phyloP scores from a whole-genome alignment of 176 grass and related monocot species.

The Rhynchospora tenuis region DNA sequence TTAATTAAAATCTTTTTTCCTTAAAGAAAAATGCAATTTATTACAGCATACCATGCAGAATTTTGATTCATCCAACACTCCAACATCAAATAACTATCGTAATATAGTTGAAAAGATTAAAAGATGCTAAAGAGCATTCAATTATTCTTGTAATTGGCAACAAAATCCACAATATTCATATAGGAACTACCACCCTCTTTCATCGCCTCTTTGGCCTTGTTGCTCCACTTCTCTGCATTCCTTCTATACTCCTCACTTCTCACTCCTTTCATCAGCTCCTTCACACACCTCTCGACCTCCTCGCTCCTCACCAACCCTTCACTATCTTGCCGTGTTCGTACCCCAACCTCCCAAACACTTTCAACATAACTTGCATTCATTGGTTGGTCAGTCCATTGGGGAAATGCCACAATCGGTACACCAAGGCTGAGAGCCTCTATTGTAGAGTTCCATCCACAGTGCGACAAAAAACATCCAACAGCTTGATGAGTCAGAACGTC shows the following conservation, averaged over 20 bases:
- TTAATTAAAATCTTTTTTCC: not conserved
- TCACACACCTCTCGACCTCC: too few species aligned
- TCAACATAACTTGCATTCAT: too few species aligned
- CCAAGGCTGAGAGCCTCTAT: too few species aligned
- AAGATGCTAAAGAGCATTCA: not conserved
- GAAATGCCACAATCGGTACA: too few species aligned
- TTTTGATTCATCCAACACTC: not conserved
- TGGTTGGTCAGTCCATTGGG: too few species aligned
- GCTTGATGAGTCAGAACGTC: too few species aligned
- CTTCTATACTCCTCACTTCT: not conserved
- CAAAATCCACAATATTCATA: constrained; percentile 17
- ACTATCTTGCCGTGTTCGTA: too few species aligned
- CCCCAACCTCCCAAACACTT: too few species aligned
- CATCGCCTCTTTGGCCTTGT: constrained; percentile 24
- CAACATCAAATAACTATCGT: not conserved
- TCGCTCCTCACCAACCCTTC: too few species aligned
- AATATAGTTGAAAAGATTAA: not conserved
- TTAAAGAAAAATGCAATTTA: too few species aligned
- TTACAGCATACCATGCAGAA: not conserved
- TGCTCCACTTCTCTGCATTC: constrained; percentile 8
- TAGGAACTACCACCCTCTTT: constrained; percentile 30
- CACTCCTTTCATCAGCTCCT: constrained; percentile 22
- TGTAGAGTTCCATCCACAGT: too few species aligned
- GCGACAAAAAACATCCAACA: too few species aligned
- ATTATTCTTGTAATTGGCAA: constrained; percentile 19